Evolutionary conservation across 2,329 filamentous ascomycete species (phyloP).

Genomic region (Alternaria panax): DNA sequence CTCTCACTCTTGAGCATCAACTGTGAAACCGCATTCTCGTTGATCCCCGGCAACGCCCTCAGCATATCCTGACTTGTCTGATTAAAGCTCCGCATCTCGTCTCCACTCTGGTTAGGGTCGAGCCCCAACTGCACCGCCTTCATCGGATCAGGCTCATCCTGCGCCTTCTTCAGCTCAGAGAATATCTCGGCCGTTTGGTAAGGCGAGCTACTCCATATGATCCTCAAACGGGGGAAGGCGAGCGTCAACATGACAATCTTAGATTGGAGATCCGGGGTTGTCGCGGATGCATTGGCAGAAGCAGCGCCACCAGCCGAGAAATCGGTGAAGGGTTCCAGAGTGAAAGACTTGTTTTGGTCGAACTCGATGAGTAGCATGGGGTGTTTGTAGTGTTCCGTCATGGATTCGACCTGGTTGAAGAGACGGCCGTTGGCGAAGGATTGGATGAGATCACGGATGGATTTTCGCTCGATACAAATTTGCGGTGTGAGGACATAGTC

Average conservation of each 20-base stretch:
- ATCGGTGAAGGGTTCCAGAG: slow-evolving; percentile 70
- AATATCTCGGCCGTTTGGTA: slow-evolving; percentile 99
- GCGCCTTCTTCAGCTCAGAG: slow-evolving; percentile 86
- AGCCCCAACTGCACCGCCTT: slow-evolving; percentile 84
- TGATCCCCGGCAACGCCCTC: slow-evolving; percentile 79
- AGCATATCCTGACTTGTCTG: slow-evolving; percentile 91
- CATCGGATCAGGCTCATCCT: slow-evolving; percentile 88
- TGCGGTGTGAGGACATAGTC: slow-evolving; percentile 93
- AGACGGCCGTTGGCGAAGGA: slow-evolving; percentile 92
- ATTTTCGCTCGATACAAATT: slow-evolving; percentile 95
- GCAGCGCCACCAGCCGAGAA: slow-evolving; percentile 32
- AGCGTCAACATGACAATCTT: slow-evolving; percentile 92
- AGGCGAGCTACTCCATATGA: slow-evolving; percentile 89
- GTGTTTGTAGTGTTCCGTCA: slow-evolving; percentile 90
- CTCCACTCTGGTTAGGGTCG: slow-evolving; percentile 62
- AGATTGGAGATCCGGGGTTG: slow-evolving; percentile 80
- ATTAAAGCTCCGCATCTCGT: slow-evolving; percentile 75
- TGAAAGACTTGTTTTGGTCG: slow-evolving; percentile 96
- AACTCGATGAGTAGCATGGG: slow-evolving; percentile 97
- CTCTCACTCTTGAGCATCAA: slow-evolving; percentile 77
- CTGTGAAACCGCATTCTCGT: slow-evolving; percentile 74
- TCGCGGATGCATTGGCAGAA: slow-evolving; percentile 57
- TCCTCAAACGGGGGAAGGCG: slow-evolving; percentile 85
- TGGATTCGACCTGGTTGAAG: slow-evolving; percentile 89
- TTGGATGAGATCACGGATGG: slow-evolving; percentile 85